Percentiles rank a stretch among this genome's conserved stretches.
These are phyloP conservation scores for Colletotrichum siamense DNA, from an alignment of 2,329 filamentous ascomycete species.

Conservation along the genomic window DNA sequence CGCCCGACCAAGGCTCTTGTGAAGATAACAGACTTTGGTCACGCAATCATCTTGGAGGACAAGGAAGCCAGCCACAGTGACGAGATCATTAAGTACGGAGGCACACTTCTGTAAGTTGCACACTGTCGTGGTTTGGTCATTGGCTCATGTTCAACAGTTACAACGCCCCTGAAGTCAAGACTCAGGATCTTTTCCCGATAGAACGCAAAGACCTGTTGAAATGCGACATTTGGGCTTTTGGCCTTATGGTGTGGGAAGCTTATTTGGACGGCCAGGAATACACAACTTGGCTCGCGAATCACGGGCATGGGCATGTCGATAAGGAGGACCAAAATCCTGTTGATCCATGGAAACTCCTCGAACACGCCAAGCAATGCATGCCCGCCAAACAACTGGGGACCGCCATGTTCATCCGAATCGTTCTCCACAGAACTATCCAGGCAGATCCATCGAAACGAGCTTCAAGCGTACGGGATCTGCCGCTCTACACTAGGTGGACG, in stretches of 20 bases:
- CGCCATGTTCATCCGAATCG: neutral
- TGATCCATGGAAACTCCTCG: neutral
- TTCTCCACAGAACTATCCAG: neutral
- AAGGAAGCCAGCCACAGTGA: neutral
- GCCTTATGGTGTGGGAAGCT: neutral
- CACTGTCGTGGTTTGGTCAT: fast-evolving
- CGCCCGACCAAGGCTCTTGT: neutral
- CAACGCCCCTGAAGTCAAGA: neutral
- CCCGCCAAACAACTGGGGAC: neutral
- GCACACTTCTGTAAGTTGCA: neutral
- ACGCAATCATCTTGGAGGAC: neutral
- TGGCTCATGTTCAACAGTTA: too few species aligned
- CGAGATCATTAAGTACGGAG: neutral
- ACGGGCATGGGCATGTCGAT: neutral
- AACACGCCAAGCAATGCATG: neutral
- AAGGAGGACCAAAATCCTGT: neutral
- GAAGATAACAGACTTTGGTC: neutral
- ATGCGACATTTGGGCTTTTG: neutral
- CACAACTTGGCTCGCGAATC: neutral
- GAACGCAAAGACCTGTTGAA: neutral
- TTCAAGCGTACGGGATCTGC: neutral
- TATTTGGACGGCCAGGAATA: neutral
- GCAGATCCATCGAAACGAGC: neutral
- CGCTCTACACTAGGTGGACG: neutral
- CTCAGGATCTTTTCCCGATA: neutral